phyloP scores from a whole-genome alignment of 306 rosid genomes.

The Cicer arietinum region DNA sequence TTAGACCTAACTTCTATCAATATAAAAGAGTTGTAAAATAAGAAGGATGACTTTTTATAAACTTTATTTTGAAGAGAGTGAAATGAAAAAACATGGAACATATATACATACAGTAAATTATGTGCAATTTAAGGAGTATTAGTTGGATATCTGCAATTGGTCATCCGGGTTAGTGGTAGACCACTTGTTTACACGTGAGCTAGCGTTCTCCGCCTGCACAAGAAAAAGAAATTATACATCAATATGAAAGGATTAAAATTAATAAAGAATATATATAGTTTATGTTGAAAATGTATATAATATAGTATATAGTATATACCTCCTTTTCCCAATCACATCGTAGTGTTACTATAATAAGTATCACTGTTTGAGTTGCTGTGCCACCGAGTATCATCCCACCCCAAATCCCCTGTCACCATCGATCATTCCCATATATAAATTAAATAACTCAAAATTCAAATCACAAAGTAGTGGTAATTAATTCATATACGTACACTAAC shows the following conservation, averaged over 20 bases:
- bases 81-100: too few relatives aligned
- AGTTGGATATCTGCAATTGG: background rate
- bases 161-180: constrained; percentile 37
- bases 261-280: background rate
- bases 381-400: constrained; percentile 89
- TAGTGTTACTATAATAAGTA: constrained; percentile 48
- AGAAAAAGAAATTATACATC: background rate
- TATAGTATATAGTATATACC: constrained; percentile 44
- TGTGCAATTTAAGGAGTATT: background rate
- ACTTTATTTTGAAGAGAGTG: too few relatives aligned
- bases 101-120: too few relatives aligned
- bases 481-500: background rate
- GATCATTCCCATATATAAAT: too few relatives aligned
- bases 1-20: too few relatives aligned
- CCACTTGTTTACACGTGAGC: constrained; percentile 52
- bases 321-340: constrained; percentile 70
- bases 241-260: background rate
- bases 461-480: too few relatives aligned
- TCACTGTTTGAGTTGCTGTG: constrained; percentile 64
- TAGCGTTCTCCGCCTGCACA: constrained; percentile 56
- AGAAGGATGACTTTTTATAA: too few relatives aligned
- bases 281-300: background rate
- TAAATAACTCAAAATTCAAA: too few relatives aligned
- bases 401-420: constrained; percentile 37
- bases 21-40: too few relatives aligned